These are phyloP conservation scores for Orobanche coerulescens DNA, from an alignment of 257 asterid genomes.

Conservation along the genomic window DNA sequence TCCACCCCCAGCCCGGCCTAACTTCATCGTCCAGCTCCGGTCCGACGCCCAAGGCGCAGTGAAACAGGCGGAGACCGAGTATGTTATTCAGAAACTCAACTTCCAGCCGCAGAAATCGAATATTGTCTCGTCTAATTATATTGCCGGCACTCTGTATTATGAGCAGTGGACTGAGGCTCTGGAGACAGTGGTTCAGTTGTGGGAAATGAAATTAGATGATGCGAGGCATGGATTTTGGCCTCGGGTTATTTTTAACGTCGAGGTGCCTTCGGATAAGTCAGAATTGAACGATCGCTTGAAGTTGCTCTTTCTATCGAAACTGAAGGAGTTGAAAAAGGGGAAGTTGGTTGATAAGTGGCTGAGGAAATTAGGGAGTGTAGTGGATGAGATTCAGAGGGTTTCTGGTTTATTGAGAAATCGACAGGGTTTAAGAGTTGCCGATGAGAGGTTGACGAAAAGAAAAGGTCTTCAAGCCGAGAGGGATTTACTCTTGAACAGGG, in stretches of 20 bases:
- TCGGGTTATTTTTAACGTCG: conserved; percentile 25
- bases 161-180: conserved; percentile 72
- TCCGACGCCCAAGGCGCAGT: conserved; percentile 3
- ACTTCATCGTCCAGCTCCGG: conserved; percentile 45
- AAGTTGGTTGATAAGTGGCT: conserved; percentile 40
- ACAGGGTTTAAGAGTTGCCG: background rate
- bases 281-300: conserved; percentile 48
- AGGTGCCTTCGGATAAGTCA: conserved; percentile 52
- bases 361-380: conserved; percentile 28
- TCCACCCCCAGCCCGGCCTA: conserved; percentile 22
- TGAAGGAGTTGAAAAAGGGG: conserved; percentile 37
- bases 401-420: background rate
- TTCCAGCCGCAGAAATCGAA: conserved; percentile 30
- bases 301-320: conserved; percentile 36
- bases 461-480: conserved; percentile 40
- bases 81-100: conserved; percentile 26
- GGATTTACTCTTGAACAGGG: conserved; percentile 44
- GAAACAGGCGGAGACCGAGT: conserved; percentile 21
- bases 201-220: conserved; percentile 43
- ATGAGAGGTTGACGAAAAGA: conserved; percentile 26
- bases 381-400: conserved; percentile 24
- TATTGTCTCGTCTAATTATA: background rate
- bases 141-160: conserved; percentile 32
- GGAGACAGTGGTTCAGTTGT: conserved; percentile 46
- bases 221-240: conserved; percentile 34